Evolutionary conservation across 352 stramenopile species (phyloP).

Genomic region (Pythium aphanidermatum): DNA sequence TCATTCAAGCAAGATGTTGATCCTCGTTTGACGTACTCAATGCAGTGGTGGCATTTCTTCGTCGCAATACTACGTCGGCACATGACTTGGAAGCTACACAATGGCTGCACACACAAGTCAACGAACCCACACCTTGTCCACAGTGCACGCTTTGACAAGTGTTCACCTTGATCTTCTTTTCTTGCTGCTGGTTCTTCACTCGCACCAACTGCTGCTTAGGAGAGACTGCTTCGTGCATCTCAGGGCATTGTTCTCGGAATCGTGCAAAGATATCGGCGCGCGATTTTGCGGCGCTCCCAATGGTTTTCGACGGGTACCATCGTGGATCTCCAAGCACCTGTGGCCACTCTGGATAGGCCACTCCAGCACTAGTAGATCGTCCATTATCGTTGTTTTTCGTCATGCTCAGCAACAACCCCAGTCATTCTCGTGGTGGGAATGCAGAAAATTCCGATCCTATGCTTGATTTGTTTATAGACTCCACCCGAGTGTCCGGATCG

Average conservation of each 20-base stretch:
- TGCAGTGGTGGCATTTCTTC: slow-evolving; percentile 59
- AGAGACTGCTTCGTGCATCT: background rate
- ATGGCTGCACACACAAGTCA: slow-evolving; percentile 15
- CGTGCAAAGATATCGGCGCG: slow-evolving; percentile 32
- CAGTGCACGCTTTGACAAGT: background rate
- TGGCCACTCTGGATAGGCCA: slow-evolving; percentile 59
- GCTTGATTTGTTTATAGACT: too few relatives aligned
- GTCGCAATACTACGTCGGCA: slow-evolving; percentile 42
- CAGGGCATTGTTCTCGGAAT: slow-evolving; percentile 23
- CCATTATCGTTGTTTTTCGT: slow-evolving; percentile 4
- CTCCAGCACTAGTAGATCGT: slow-evolving; percentile 8
- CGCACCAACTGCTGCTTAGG: slow-evolving; percentile 9
- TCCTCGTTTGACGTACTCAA: too few relatives aligned
- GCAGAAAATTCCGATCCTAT: too few relatives aligned
- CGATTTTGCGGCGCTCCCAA: slow-evolving; percentile 10
- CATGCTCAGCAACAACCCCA: too few relatives aligned
- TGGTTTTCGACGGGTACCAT: slow-evolving; percentile 16
- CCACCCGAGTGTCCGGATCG: too few relatives aligned
- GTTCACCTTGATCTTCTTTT: background rate
- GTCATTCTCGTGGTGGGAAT: too few relatives aligned
- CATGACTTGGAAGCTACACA: slow-evolving; percentile 50
- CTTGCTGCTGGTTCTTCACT: background rate
- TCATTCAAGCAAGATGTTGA: too few relatives aligned
- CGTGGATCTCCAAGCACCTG: slow-evolving; percentile 42
- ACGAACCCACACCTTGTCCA: background rate